Percentiles rank a stretch among this genome's conserved stretches.
Conservation (phyloP, 306 rosid genomes). For the Biancaea sappan region DNA sequence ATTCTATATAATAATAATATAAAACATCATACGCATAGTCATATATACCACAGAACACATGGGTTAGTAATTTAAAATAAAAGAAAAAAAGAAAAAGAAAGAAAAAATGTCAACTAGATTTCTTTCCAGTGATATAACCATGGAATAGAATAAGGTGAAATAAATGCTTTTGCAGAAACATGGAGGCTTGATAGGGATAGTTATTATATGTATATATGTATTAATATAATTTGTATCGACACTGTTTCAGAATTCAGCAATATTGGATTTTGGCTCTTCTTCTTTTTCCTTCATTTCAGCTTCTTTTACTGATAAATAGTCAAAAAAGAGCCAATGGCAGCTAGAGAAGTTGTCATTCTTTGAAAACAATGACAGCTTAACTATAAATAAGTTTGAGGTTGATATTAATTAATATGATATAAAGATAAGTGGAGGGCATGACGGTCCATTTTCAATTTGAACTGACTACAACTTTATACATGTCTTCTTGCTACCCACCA, state of each 20-base stretch:
- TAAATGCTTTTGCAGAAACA: constrained; percentile 46
- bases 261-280: not conserved
- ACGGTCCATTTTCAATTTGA: not conserved
- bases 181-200: constrained; percentile 46
- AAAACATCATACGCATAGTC: too few relatives aligned
- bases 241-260: constrained; percentile 4
- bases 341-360: constrained; percentile 35
- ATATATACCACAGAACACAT: too few relatives aligned
- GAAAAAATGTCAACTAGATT: constrained; percentile 37
- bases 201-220: constrained; percentile 35
- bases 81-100: not conserved
- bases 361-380: constrained; percentile 42
- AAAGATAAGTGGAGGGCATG: constrained; percentile 2
- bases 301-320: constrained; percentile 31
- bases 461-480: not conserved
- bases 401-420: constrained; percentile 13
- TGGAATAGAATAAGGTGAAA: constrained; percentile 46
- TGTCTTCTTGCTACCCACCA: not conserved
- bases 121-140: constrained; percentile 28
- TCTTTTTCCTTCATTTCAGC: constrained; percentile 25
- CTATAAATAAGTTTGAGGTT: constrained; percentile 24
- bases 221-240: constrained; percentile 8
- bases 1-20: too few relatives aligned
- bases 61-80: too few relatives aligned
- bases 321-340: constrained; percentile 8